Base-by-base conservation (phyloP, 305 asterid species). In the Caryopteris hybrid region DNA sequence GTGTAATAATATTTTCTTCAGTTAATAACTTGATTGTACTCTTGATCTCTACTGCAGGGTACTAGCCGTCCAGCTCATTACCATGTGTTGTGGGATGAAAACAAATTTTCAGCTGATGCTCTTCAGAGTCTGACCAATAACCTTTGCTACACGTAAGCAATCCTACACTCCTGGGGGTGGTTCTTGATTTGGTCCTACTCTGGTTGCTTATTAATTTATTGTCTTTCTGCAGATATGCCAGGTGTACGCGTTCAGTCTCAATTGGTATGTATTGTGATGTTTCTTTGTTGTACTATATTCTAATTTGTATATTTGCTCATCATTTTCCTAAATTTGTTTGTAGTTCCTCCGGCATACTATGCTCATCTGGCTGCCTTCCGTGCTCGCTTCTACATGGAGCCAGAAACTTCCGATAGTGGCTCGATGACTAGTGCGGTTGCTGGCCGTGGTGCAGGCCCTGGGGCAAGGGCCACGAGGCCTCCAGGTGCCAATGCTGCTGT, bases 171-270 rank as follows among this genome's bases (percentile, higher is more conserved):
- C 6, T 66, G 17, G 16, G 12, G 17, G 18, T 39, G 16, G 60
- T 5, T 36, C 36, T 4, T n/a, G n/a, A 23, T 31, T n/a, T 52
- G 69, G 12, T 41, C 23, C 8, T 31, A 39, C 2, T 31, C 8
- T 22, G 8, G 33, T 64, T 54, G 61, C 74, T 57, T 38, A 71
- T 36, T 1, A 10, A 18, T 36, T 36, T 18, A 12, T 62, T 79
- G n/a, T 41, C 29, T 6, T 23, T 46, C 64, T 59, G 36, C 85
- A 95, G 99, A 17, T 95, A 95, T 52, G 99, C 98, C 0, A 83
- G 98, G 74, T 95, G 99, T 78, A 95, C 99, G 0, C 95, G 99
- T 6, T 92, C 99, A 1, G 99, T 92, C 5, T 95, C 99, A 8
- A 83, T 95, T 3, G 99, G 99, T 95, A 89, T 4, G 86, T 61